Percentiles rank a stretch among this genome's conserved stretches.
Evolutionary conservation across 371 early-diverging fungal species (phyloP).

Genomic region (Apophysomyces sp.): DNA sequence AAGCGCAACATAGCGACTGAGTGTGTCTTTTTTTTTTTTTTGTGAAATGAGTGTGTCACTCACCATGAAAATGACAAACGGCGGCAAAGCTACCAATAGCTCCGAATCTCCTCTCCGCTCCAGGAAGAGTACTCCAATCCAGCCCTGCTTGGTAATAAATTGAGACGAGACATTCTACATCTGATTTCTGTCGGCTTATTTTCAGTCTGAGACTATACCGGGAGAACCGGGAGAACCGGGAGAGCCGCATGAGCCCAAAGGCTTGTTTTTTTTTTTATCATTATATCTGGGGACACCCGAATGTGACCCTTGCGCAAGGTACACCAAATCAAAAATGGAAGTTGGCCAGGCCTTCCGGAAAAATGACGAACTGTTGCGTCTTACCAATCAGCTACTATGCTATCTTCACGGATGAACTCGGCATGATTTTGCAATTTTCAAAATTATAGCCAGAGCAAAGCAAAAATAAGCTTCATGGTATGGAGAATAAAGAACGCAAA

Average conservation of each 20-base stretch:
- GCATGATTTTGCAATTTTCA: too few species aligned
- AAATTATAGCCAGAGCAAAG: too few species aligned
- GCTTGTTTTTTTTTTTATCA: background rate
- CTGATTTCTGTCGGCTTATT: too few species aligned
- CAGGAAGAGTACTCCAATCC: too few species aligned
- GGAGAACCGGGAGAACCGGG: too few species aligned
- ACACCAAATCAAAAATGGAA: background rate
- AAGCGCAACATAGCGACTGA: background rate
- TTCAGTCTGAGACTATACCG: too few species aligned
- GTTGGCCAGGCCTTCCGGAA: background rate
- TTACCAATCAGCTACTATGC: background rate
- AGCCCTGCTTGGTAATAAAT: too few species aligned
- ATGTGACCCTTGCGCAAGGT: background rate
- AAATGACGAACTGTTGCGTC: background rate
- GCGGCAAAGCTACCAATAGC: background rate
- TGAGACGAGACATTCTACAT: too few species aligned
- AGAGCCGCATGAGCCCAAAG: too few species aligned
- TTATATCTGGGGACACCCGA: background rate
- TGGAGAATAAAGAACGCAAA: too few species aligned
- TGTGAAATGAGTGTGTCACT: background rate
- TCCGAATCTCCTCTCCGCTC: background rate
- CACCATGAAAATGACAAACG: background rate
- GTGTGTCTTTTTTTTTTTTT: background rate
- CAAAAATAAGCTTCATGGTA: too few species aligned
- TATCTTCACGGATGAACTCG: background rate